These are phyloP conservation scores for Blastobotrys proliferans DNA, from an alignment of 1,139 yeast species.

Conservation along the genomic window DNA sequence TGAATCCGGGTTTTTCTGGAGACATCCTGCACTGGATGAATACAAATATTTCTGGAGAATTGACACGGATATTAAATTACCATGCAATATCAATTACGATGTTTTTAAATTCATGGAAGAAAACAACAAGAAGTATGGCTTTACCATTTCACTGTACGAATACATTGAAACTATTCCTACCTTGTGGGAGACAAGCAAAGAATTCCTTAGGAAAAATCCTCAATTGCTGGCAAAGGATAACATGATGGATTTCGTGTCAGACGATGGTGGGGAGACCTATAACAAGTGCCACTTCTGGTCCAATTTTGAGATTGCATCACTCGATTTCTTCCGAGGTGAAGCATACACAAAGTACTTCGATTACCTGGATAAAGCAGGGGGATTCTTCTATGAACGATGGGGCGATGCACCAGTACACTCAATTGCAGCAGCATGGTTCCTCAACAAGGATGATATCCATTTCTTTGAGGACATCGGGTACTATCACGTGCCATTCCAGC, in stretches of 20 bases:
- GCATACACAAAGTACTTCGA: constrained; percentile 69
- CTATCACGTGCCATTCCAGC: constrained; percentile 73
- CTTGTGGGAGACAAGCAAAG: constrained; percentile 72
- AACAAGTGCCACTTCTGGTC: constrained; percentile 92
- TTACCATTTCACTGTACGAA: constrained; percentile 81
- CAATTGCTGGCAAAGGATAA: constrained; percentile 53
- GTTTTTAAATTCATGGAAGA: constrained; percentile 80
- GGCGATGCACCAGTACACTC: constrained; percentile 95
- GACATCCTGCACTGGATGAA: constrained; percentile 65
- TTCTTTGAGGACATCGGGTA: constrained; percentile 82
- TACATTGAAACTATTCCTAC: constrained; percentile 76
- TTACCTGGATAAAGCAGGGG: constrained; percentile 64
- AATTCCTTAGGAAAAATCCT: constrained; percentile 62
- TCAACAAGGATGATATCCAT: constrained; percentile 63
- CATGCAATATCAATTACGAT: constrained; percentile 81
- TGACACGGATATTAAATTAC: constrained; percentile 81
- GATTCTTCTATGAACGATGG: too few relatives aligned
- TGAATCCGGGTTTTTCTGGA: constrained; percentile 88
- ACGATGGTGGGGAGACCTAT: constrained; percentile 61
- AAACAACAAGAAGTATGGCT: constrained; percentile 69
- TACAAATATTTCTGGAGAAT: constrained; percentile 95
- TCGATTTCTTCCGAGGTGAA: constrained; percentile 70
- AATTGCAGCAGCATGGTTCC: constrained; percentile 66
- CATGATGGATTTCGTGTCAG: constrained; percentile 65
- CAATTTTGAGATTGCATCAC: constrained; percentile 78